phyloP scores from a whole-genome alignment of 768 basidiomycete genomes.

The Mrakia frigida region DNA sequence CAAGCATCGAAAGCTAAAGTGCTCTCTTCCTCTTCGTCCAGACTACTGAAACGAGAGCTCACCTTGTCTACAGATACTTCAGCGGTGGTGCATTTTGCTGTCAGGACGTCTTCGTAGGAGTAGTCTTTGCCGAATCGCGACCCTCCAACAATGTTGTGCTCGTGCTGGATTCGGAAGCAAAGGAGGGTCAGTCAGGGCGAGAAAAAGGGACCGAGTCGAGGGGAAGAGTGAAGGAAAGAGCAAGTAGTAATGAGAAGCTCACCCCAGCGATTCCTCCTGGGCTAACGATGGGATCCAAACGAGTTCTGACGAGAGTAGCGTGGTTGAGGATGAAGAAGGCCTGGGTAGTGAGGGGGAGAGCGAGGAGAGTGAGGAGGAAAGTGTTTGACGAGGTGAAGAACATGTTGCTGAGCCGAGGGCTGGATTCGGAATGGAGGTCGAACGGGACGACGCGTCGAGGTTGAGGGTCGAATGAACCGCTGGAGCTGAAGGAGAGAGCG shows the following conservation, averaged over 20 bases:
- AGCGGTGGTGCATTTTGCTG: slow-evolving; percentile 45
- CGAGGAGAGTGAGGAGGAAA: background rate
- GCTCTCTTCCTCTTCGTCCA: too few relatives aligned
- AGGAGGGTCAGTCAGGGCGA: background rate
- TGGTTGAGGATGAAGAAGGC: slow-evolving; percentile 27
- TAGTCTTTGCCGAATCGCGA: slow-evolving; percentile 42
- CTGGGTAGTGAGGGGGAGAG: background rate
- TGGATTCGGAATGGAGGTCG: too few relatives aligned
- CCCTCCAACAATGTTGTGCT: slow-evolving; percentile 46
- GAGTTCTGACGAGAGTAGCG: slow-evolving; percentile 7
- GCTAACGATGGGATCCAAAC: slow-evolving; percentile 37
- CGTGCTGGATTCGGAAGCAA: slow-evolving; percentile 21
- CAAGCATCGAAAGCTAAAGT: too few relatives aligned
- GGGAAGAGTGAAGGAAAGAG: background rate
- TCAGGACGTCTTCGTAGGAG: slow-evolving; percentile 40
- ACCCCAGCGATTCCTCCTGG: slow-evolving; percentile 34
- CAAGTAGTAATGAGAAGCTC: background rate
- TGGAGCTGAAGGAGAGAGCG: too few relatives aligned
- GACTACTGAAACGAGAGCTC: background rate
- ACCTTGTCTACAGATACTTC: slow-evolving; percentile 43
- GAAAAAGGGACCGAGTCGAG: background rate
- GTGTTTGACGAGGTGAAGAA: too few relatives aligned
- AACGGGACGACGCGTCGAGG: too few relatives aligned
- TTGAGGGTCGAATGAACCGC: too few relatives aligned
- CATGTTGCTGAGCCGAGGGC: too few relatives aligned